Conservation (phyloP, 768 basidiomycete genomes). For the Xerocomellus chrysenteron region DNA sequence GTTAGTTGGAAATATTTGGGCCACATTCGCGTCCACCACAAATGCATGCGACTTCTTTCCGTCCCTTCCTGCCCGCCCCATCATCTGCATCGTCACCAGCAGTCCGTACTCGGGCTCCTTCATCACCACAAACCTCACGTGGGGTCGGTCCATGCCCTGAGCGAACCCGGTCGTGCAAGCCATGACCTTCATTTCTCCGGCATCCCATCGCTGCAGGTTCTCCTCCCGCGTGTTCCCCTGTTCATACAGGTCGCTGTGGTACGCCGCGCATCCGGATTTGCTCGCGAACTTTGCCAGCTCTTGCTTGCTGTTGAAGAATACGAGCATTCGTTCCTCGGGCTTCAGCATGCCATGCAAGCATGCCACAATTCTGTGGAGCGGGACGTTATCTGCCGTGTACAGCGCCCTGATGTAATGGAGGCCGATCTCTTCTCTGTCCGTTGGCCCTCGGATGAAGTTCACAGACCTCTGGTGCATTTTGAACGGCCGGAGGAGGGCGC, state of each 20-base stretch:
- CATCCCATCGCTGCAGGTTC: background rate
- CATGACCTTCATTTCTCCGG: background rate
- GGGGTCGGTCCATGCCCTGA: background rate
- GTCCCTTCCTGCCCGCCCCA: background rate
- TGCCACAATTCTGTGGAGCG: too few relatives aligned
- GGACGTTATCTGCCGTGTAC: too few relatives aligned
- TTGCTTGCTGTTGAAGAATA: too few relatives aligned
- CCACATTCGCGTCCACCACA: background rate
- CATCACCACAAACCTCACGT: constrained; percentile 1
- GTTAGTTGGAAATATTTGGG: too few relatives aligned
- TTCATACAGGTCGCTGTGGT: too few relatives aligned
- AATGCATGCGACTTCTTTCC: background rate
- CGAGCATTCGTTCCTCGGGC: too few relatives aligned
- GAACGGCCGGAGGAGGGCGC: background rate
- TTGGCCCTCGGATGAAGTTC: background rate
- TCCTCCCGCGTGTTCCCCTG: background rate
- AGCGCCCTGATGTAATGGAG: background rate
- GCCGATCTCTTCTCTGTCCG: background rate
- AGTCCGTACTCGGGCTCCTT: background rate
- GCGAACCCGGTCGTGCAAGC: background rate
- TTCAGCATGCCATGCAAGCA: too few relatives aligned
- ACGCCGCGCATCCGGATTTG: too few relatives aligned
- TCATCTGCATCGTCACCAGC: background rate
- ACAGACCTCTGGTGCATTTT: background rate
- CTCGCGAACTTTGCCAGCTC: too few relatives aligned